Evolutionary conservation across 768 basidiomycete genomes (phyloP).

Genomic region (Candolleomyces aberdarensis): DNA sequence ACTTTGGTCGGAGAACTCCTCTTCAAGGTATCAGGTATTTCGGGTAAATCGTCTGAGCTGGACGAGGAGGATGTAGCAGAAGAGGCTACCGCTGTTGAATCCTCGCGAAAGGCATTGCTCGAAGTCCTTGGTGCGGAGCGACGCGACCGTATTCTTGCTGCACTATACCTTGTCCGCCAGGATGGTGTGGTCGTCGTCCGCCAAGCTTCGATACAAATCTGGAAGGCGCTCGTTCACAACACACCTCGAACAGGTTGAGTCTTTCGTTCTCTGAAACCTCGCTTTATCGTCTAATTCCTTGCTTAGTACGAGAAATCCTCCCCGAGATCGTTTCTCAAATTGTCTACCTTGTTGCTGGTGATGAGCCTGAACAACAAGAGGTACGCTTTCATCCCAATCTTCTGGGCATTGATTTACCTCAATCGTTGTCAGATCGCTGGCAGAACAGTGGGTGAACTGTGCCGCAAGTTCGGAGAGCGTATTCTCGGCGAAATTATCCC

Average conservation of each 20-base stretch:
- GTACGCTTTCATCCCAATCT: conserved; percentile 32
- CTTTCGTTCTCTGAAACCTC: neutral
- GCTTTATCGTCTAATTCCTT: conserved; percentile 6
- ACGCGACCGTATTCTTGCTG: conserved; percentile 86
- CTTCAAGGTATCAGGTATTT: conserved; percentile 96
- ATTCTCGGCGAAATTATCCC: conserved; percentile 81
- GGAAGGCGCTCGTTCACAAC: conserved; percentile 97
- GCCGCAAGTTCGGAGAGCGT: conserved; percentile 93
- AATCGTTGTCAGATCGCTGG: conserved; percentile 41
- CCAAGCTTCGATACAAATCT: conserved; percentile 90
- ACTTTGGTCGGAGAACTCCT: conserved; percentile 93
- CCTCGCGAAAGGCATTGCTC: conserved; percentile 79
- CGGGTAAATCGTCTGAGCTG: conserved; percentile 75
- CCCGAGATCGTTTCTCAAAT: conserved; percentile 80
- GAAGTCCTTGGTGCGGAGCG: conserved; percentile 88
- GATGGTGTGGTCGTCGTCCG: conserved; percentile 88
- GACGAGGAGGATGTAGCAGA: conserved; percentile 71
- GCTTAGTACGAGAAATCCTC: conserved; percentile 81
- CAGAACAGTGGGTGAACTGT: conserved; percentile 83
- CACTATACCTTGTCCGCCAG: conserved; percentile 90
- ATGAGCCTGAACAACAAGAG: conserved; percentile 88
- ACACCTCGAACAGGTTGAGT: conserved; percentile 81
- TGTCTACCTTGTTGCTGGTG: conserved; percentile 71
- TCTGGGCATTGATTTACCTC: neutral
- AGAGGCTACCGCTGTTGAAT: conserved; percentile 67